Evolutionary conservation across 306 rosid species (phyloP).

Genomic region (Trifolium pratense): DNA sequence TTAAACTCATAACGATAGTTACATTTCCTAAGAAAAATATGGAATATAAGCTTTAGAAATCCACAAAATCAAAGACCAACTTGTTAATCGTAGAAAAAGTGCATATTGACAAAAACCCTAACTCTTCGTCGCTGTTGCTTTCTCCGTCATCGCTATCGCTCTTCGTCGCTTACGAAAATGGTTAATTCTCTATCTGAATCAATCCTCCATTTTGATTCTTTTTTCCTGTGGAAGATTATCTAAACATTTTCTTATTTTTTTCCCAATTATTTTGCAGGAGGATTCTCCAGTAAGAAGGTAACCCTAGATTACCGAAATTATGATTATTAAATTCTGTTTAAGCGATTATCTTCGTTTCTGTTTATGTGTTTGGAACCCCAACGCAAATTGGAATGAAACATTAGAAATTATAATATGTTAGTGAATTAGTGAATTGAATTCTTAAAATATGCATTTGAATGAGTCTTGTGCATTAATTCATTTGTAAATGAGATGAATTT

Average conservation of each 20-base stretch:
- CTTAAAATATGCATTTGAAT: neutral
- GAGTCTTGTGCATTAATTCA: neutral
- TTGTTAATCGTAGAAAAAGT: neutral
- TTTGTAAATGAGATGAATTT: neutral
- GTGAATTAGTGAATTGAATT: neutral
- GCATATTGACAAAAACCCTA: constrained; percentile 48
- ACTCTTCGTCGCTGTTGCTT: constrained; percentile 18
- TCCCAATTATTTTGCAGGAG: constrained; percentile 56
- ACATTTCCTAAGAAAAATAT: too few relatives aligned
- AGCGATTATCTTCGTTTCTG: neutral
- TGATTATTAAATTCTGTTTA: neutral
- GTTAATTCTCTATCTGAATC: constrained; percentile 40
- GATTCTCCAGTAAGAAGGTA: constrained; percentile 83
- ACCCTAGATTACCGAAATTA: constrained; percentile 7
- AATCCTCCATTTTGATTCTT: neutral
- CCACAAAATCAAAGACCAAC: neutral
- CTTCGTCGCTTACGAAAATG: constrained; percentile 47
- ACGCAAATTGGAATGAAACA: neutral
- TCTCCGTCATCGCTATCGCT: constrained; percentile 14
- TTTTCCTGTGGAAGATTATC: neutral
- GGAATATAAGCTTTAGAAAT: too few relatives aligned
- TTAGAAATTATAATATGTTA: neutral
- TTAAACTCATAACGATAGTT: too few relatives aligned
- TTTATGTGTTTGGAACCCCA: constrained; percentile 4
- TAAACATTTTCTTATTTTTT: constrained; percentile 6